phyloP scores from a whole-genome alignment of 768 basidiomycete genomes.

The Termitomyces sp. region DNA sequence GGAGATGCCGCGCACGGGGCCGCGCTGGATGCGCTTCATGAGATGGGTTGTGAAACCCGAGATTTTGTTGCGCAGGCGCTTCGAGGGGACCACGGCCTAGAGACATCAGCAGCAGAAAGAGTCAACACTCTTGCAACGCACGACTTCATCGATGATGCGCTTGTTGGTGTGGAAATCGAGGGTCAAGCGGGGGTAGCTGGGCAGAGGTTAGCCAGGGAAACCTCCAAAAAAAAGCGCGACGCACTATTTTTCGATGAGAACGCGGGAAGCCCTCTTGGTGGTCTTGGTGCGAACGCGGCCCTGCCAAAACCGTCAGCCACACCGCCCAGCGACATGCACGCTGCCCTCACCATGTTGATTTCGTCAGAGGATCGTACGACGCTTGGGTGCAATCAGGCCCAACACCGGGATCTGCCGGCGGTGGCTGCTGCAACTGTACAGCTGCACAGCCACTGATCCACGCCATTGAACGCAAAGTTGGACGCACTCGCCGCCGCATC shows the following conservation, averaged over 20 bases:
- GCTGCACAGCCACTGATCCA: slow-evolving; percentile 22
- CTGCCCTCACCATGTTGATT: slow-evolving; percentile 46
- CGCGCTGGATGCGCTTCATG: slow-evolving; percentile 99
- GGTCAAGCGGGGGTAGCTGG: slow-evolving; percentile 95
- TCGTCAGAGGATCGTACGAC: slow-evolving; percentile 17
- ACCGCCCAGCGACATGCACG: background rate
- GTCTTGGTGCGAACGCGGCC: slow-evolving; percentile 99
- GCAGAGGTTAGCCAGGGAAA: background rate
- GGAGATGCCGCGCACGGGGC: slow-evolving; percentile 98
- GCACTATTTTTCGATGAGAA: slow-evolving; percentile 99
- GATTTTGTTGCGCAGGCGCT: slow-evolving; percentile 99
- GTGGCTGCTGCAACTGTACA: slow-evolving; percentile 41
- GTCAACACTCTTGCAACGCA: slow-evolving; percentile 26
- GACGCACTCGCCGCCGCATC: slow-evolving; percentile 8
- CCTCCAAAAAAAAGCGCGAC: slow-evolving; percentile 20
- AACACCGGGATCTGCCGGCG: slow-evolving; percentile 26
- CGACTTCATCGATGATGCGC: slow-evolving; percentile 96
- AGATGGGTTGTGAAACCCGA: slow-evolving; percentile 99
- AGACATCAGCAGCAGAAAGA: no score
- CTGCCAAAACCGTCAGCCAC: slow-evolving; percentile 32
- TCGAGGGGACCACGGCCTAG: slow-evolving; percentile 96
- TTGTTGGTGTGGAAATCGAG: slow-evolving; percentile 99
- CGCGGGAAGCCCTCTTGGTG: slow-evolving; percentile 98
- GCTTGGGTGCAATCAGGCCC: background rate
- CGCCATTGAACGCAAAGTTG: background rate